Percentiles rank a stretch among this genome's conserved stretches.
Conservation (phyloP, 2,329 filamentous ascomycete genomes). For the Aspergillus caelatus region DNA sequence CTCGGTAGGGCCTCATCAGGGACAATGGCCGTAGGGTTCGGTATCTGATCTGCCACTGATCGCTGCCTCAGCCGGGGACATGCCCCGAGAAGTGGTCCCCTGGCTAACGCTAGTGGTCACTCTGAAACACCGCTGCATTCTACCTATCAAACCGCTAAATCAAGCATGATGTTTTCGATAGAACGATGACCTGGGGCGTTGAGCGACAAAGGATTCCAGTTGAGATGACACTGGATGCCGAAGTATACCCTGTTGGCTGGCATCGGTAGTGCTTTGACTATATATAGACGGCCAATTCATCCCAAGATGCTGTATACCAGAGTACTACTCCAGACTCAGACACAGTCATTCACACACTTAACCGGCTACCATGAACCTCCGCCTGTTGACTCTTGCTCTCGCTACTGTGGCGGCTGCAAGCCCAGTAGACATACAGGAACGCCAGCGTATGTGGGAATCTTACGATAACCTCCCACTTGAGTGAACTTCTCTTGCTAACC, state of each 20-base stretch:
- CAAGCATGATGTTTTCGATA: not conserved
- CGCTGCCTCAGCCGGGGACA: not conserved
- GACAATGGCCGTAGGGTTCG: not conserved
- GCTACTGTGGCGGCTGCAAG: slow-evolving; percentile 5
- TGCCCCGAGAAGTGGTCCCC: not conserved
- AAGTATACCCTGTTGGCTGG: slow-evolving; percentile 3
- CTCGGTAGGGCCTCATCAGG: not conserved
- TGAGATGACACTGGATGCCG: not conserved
- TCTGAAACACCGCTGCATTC: not conserved
- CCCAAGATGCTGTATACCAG: not conserved
- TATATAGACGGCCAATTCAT: not conserved
- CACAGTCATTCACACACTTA: not conserved
- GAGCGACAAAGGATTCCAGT: not conserved
- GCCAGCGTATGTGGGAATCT: slow-evolving; percentile 7
- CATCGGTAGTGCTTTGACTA: not conserved
- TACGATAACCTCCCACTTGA: not conserved
- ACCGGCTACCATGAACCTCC: not conserved
- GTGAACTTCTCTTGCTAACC: not conserved
- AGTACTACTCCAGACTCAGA: not conserved
- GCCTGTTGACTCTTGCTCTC: slow-evolving; percentile 2
- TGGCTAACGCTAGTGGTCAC: not conserved
- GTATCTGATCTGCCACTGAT: not conserved
- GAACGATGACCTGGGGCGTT: not conserved
- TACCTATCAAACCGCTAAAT: not conserved
- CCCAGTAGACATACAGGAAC: slow-evolving; percentile 5